phyloP scores from a whole-genome alignment of 23 red algal genomes.

The Chondrus crispus region DNA sequence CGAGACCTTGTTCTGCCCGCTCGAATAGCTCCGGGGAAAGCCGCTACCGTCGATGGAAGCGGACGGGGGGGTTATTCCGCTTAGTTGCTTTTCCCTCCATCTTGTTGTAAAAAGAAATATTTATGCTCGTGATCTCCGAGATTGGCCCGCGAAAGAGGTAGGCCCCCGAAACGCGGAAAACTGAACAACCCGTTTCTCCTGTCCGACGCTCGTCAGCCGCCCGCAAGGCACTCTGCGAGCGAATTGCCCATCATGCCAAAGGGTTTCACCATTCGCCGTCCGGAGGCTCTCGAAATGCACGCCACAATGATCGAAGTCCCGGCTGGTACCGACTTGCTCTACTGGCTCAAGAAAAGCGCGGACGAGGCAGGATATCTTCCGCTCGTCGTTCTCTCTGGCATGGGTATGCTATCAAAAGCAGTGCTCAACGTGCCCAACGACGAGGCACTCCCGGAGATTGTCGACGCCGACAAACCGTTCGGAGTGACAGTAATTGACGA shows the following conservation, averaged over 20 bases:
- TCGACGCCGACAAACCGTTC: background rate
- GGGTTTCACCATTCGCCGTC: background rate
- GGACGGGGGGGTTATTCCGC: no score
- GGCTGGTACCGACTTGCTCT: conserved; percentile 6
- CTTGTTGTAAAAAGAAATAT: no score
- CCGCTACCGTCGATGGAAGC: no score
- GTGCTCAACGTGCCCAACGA: conserved; percentile 27
- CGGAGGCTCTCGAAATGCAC: conserved; percentile 2
- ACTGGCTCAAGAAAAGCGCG: background rate
- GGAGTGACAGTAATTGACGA: no score
- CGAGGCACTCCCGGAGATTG: conserved; percentile 12
- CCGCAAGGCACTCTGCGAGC: no score
- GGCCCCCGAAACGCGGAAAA: no score
- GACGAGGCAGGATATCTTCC: conserved; percentile 8
- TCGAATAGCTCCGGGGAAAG: no score
- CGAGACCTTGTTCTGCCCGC: conserved; percentile 76
- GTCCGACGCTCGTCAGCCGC: no score
- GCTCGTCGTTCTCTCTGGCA: conserved; percentile 13
- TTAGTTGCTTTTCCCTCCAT: no score
- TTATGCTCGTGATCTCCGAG: no score
- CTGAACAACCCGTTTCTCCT: no score
- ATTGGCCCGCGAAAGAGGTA: no score
- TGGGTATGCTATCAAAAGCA: conserved; percentile 24
- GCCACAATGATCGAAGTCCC: conserved; percentile 10
- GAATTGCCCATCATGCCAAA: conserved; percentile 27